Evolutionary conservation across 257 asterid species (phyloP).

Genomic region (Buddleja alternifolia): DNA sequence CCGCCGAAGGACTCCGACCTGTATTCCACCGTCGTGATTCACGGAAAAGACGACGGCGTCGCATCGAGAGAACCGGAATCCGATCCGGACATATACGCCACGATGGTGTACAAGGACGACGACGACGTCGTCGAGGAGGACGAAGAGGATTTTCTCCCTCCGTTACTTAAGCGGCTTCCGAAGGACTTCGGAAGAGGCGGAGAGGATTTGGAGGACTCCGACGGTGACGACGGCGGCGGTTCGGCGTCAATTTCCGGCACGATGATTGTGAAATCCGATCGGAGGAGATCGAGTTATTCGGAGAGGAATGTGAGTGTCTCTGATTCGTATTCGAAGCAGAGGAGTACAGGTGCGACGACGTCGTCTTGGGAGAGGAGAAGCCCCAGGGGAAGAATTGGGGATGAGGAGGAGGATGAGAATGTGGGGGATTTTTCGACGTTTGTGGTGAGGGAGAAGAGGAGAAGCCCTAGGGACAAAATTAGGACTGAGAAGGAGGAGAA

Average conservation of each 20-base stretch:
- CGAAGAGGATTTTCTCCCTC: constrained; percentile 86
- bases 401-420: constrained; percentile 55
- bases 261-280: constrained; percentile 69
- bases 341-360: constrained; percentile 32
- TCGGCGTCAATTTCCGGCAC: constrained; percentile 70
- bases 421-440: constrained; percentile 79
- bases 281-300: constrained; percentile 48
- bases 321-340: constrained; percentile 37
- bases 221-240: constrained; percentile 40
- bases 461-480: constrained; percentile 38
- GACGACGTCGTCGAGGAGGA: constrained; percentile 48
- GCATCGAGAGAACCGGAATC: constrained; percentile 31
- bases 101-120: constrained; percentile 67
- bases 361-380: constrained; percentile 48
- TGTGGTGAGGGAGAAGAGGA: constrained; percentile 61
- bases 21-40: constrained; percentile 63
- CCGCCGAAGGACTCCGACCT: constrained; percentile 62
- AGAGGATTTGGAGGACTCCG: constrained; percentile 42
- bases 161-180: constrained; percentile 82
- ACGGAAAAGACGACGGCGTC: constrained; percentile 33
- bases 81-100: constrained; percentile 60
- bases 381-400: constrained; percentile 39
- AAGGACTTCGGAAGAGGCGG: constrained; percentile 84
- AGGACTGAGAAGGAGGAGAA: constrained; percentile 56
- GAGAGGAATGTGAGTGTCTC: constrained; percentile 30